Evolutionary conservation across 495 filamentous ascomycete species (phyloP).

Genomic region (Penicillium goetzii): DNA sequence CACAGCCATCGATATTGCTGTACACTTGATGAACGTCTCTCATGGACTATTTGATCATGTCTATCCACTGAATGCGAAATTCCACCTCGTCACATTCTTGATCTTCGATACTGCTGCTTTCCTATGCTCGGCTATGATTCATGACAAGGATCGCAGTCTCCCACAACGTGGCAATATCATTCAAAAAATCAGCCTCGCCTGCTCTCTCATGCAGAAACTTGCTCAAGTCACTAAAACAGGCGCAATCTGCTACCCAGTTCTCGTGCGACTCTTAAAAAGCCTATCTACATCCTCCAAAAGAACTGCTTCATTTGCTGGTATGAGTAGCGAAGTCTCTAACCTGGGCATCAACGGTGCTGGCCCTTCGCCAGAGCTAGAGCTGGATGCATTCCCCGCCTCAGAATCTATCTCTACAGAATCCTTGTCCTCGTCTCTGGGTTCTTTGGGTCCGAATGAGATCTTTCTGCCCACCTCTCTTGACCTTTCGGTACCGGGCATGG

Average conservation of each 20-base stretch:
- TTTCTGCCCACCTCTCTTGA: constrained; percentile 15
- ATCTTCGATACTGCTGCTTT: constrained; percentile 56
- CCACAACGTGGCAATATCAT: constrained; percentile 47
- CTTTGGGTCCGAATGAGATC: constrained; percentile 10
- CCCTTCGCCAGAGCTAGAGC: neutral
- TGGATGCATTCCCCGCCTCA: neutral
- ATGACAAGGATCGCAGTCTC: constrained; percentile 46
- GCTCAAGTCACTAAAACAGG: constrained; percentile 39
- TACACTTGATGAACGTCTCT: constrained; percentile 47
- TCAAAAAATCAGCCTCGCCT: constrained; percentile 39
- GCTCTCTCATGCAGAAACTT: constrained; percentile 44
- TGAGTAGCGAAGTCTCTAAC: neutral
- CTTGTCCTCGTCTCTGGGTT: constrained; percentile 3
- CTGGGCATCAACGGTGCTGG: neutral
- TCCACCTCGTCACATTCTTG: constrained; percentile 56
- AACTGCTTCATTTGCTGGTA: neutral
- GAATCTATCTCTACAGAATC: constrained; percentile 14
- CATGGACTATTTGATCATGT: constrained; percentile 46
- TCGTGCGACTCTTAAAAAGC: constrained; percentile 26
- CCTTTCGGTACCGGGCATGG: constrained; percentile 12
- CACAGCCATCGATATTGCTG: constrained; percentile 43
- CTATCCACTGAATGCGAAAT: constrained; percentile 50
- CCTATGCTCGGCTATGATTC: constrained; percentile 54
- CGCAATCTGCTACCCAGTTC: constrained; percentile 28
- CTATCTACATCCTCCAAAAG: constrained; percentile 16